Evolutionary conservation across 208 protist species (phyloP), one percentile per base, ranked within the genome.

Genomic region (Leishmania turanica): DNA sequence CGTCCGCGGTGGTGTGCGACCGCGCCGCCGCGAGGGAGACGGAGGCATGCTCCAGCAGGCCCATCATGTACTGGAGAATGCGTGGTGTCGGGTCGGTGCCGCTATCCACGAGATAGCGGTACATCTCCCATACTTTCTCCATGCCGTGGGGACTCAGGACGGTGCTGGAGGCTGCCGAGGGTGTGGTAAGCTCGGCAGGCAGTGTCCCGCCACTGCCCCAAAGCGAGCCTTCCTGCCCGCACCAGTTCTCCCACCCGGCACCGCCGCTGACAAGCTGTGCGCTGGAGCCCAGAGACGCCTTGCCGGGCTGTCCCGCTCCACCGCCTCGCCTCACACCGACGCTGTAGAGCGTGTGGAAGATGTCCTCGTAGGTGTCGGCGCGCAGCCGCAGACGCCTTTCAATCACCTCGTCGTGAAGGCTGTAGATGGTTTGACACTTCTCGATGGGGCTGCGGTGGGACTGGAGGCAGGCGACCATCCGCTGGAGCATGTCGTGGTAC

Each of bases 21-120:
- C 75, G 78, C 54, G 74, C 60, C 40, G 78, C 62, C 34, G 71
- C 78, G 62, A 86, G 81, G 15, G 79, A 81, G 78, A 69, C 64
- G 21, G 70, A 80, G 42, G 77, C 82, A 76, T 85, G 84, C 53
- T 91, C 91, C 27, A 96, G 88, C 45, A 96, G 79, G 5, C 89
- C 93, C 93, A 96, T 96, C 66, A 95, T 75, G 78, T 94, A 89
- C 83, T 96, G 91, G 19, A 93, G 73, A 17, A 89, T 83, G 64
- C 90, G 91, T 40, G 91, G 40, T 4, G 90, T 92, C 21, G 93
- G 93, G 81, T 96, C 81, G 2, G 93, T 96, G 75, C 93, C 93
- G 82, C 93, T 96, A 81, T 96, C 93, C 31, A 96, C 88, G 72
- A 93, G 84, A 79, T 96, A 96, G 51, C 91, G 91, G 80, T 96